Evolutionary conservation across 495 filamentous ascomycete genomes (phyloP), one percentile per base, ranked within the genome.

Genomic region (Cercophora newfieldiana): DNA sequence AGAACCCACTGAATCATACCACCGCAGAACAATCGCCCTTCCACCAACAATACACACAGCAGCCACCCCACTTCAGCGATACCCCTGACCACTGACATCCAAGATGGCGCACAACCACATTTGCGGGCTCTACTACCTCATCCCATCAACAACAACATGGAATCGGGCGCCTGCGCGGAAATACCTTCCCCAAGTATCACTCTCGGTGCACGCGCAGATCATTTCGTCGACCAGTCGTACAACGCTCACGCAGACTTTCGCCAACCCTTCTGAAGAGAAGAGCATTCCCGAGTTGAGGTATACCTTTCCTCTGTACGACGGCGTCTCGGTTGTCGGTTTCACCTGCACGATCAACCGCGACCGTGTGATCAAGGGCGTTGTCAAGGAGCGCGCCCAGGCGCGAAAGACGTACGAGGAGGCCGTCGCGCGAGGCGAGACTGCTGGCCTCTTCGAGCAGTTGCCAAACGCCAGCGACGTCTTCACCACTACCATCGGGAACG

Each of bases 261-360:
- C 74, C 59, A 90, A 88, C 66, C 80, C 85, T 0, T 82, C 78
- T 0, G 33, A 63, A 10, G 56, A 66, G 0, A 72, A 81, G 0
- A 33, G 31, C 1, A 74, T 72, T 69, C 19, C 89, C 61, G 70
- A 80, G 29, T 80, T 86, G 59, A 74, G 75, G 22, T 91, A 92
- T 74, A 82, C 81, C 1, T 91, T 91, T 66, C 90, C 90, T 0
- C 79, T 91, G 3, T 90, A 87, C 69, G 86, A 89, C 69, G 87
- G 87, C 22, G 84, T 89, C 2, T 87, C 86, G 21, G 85, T 91
- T 4, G 86, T 88, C 14, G 79, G 77, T 26, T 91, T 91, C 63
- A 81, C 77, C 1, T 88, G 85, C 68, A 79, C 77, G 14, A 77
- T 91, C 60, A 72, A 74, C 64, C 79, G 77, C 44, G 75, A 81